These are phyloP conservation scores for Glaciozyma martinii DNA, from an alignment of 768 basidiomycete genomes.

Conservation along the genomic window DNA sequence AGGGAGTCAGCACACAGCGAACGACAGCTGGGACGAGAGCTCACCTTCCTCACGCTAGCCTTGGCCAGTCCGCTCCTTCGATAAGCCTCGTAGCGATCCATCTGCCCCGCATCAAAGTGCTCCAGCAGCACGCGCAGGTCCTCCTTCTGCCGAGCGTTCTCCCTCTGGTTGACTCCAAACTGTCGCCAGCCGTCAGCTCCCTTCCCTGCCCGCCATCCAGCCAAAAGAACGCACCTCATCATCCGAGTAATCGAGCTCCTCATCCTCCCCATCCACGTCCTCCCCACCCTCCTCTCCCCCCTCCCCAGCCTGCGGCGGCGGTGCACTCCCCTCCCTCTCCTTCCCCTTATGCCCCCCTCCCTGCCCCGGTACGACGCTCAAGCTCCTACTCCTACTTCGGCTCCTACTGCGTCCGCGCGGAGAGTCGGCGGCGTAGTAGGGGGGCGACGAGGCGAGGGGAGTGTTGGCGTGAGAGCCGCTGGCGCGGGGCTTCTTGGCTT, in stretches of 20 bases:
- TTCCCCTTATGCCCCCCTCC: not conserved
- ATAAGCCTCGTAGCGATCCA: slow-evolving; percentile 83
- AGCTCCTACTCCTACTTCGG: slow-evolving; percentile 2
- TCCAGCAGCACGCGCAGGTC: slow-evolving; percentile 68
- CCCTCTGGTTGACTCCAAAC: slow-evolving; percentile 27
- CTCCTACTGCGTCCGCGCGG: not conserved
- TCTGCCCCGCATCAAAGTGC: slow-evolving; percentile 71
- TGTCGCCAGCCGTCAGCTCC: not conserved
- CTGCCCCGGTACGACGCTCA: slow-evolving; percentile 1
- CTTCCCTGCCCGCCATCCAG: not conserved
- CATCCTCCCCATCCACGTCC: slow-evolving; percentile 24
- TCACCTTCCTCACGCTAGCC: slow-evolving; percentile 67
- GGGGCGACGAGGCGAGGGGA: slow-evolving; percentile 3
- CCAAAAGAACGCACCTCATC: slow-evolving; percentile 16
- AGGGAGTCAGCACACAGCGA: not conserved
- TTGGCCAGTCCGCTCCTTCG: slow-evolving; percentile 73
- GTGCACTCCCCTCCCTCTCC: not conserved
- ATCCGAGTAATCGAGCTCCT: slow-evolving; percentile 22
- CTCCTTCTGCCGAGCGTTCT: slow-evolving; percentile 16
- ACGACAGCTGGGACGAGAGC: slow-evolving; percentile 16
- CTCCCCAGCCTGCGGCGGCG: not conserved
- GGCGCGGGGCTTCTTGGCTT: not conserved
- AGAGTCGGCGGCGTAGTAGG: not conserved
- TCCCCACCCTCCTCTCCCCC: not conserved
- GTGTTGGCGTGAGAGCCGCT: not conserved